Conservation (phyloP, 768 basidiomycete genomes). For the Pisolithus microcarpus region DNA sequence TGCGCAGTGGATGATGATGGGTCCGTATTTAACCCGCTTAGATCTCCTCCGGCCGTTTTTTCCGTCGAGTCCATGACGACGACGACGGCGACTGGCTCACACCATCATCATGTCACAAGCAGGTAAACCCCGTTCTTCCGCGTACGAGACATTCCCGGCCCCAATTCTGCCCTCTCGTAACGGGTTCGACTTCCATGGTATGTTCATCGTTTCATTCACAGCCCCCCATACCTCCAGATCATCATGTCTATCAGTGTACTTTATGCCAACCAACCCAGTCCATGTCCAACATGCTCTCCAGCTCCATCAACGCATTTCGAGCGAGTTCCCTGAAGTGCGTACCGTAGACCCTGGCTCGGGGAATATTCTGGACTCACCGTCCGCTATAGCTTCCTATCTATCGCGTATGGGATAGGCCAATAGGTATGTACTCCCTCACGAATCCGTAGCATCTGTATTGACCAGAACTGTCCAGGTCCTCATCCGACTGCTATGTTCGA, state of each 20-base stretch:
- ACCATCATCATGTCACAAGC: constrained; percentile 26
- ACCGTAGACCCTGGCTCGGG: not conserved
- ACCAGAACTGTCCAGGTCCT: constrained; percentile 36
- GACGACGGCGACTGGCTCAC: not conserved
- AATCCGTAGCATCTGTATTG: not conserved
- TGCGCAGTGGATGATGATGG: no score
- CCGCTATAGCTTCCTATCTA: constrained; percentile 49
- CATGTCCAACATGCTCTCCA: constrained; percentile 45
- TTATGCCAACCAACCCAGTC: constrained; percentile 38
- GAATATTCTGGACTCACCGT: not conserved
- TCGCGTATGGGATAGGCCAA: constrained; percentile 52
- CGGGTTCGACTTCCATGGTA: constrained; percentile 71
- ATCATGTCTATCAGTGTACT: constrained; percentile 44
- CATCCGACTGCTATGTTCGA: constrained; percentile 71
- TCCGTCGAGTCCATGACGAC: not conserved
- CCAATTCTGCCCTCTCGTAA: constrained; percentile 49
- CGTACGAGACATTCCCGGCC: constrained; percentile 48
- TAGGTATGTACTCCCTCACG: constrained; percentile 36
- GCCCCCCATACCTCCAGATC: not conserved
- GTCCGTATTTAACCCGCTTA: no score
- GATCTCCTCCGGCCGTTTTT: no score
- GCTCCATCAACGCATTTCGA: constrained; percentile 50
- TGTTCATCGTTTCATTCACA: constrained; percentile 17
- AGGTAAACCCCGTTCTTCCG: constrained; percentile 33
- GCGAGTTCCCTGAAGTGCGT: constrained; percentile 64